Base-by-base conservation (phyloP, 805 yeast species). In the Torulaspora gathmanii region DNA sequence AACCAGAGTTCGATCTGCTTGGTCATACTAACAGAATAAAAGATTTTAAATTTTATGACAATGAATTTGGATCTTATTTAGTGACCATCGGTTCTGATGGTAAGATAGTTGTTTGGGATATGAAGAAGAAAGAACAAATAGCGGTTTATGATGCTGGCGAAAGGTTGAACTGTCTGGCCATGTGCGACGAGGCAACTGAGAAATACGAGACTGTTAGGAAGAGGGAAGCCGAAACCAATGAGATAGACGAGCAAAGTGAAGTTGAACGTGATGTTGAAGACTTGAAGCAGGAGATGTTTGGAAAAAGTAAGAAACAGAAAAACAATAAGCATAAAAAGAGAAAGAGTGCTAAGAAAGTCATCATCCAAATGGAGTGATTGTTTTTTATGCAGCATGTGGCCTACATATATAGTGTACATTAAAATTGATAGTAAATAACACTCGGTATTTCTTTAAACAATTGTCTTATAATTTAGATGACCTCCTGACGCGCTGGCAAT, bases 11-110 rank as follows among this genome's bases (percentile, higher is more conserved):
- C 63, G 65, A 68, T 23, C 70, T 91, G 28, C 76, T 74, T 42
- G 97, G 97, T 1, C 98, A 91, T 61, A 77, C 93, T 7, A 80
- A 77, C 52, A 79, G 99, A 63, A 83, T 91, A 34, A 91, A 91
- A 67, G 95, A 82, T 52, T 73, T 93, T 54, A 69, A 80, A 15
- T 70, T 80, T 38, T 75, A 73, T 56, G 67, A 70, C 29, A 70
- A 73, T 11, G 72, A 69, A 15, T 56, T 51, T 50, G 66, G 67
- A 29, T 56, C 51, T 3, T 84, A 75, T 58, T 65, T 93, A 58
- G 75, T 86, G 0, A 83, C 95, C 2, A 86, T 89, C 10, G 86
- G 96, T 0, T 86, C 97, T 0, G 98, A 91, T 65, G 98, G 98
- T 20, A 85, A 79, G 57, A 83, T 91, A 42, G 95, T 93, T 6